Conservation (phyloP, 202 grass and related monocot species). For the Musa balbisiana region DNA sequence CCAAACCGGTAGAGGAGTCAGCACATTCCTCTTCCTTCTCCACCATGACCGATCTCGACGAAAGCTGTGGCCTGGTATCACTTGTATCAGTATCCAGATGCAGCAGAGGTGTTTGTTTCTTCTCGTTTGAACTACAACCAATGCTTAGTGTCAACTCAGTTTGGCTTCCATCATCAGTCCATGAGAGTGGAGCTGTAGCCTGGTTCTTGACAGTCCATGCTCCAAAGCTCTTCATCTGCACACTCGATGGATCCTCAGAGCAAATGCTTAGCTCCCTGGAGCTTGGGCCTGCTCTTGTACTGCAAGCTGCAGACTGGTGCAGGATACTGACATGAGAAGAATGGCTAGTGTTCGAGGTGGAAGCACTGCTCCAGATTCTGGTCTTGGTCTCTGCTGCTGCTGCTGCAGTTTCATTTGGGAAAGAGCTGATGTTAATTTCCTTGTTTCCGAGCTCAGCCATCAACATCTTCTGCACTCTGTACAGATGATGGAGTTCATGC, state of each 20-base stretch:
- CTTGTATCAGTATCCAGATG: background rate
- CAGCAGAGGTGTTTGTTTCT: background rate
- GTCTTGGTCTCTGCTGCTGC: background rate
- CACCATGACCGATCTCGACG: background rate
- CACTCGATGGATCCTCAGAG: background rate
- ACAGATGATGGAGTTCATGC: constrained; percentile 18
- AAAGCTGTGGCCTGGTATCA: constrained; percentile 5
- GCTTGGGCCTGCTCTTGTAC: background rate
- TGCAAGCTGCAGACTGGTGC: background rate
- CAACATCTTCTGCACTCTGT: constrained; percentile 18
- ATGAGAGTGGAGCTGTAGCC: background rate
- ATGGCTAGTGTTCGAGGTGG: constrained; percentile 11
- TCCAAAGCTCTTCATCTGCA: background rate
- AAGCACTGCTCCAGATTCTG: background rate
- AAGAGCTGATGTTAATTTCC: background rate
- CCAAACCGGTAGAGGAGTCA: constrained; percentile 1
- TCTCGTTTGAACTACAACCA: constrained; percentile 1
- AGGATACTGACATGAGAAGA: constrained; percentile 4
- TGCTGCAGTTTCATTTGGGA: background rate
- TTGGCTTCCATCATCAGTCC: constrained; percentile 1
- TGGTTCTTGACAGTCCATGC: background rate
- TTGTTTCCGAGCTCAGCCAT: constrained; percentile 9
- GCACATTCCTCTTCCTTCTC: constrained; percentile 1
- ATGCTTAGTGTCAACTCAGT: constrained; percentile 16
- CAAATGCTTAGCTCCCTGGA: constrained; percentile 13